A percentile compares a stretch with the other conserved stretches of the same genome.
phyloP scores from a whole-genome alignment of 1,284 basidiomycete species.

The Ceratobasidium sp. region DNA sequence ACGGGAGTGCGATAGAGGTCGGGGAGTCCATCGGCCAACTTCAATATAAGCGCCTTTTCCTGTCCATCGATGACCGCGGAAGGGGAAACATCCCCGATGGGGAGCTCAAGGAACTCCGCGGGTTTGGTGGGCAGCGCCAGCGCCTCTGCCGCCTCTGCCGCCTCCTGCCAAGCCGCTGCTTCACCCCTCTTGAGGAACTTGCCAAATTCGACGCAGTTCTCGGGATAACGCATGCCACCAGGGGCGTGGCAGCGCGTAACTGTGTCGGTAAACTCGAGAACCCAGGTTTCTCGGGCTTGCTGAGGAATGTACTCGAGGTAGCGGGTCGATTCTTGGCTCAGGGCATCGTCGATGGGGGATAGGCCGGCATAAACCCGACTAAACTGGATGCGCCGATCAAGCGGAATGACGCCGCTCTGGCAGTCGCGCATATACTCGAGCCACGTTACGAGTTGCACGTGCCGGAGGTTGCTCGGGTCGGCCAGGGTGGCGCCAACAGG shows the following conservation, averaged over 20 bases:
- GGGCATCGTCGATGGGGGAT: background rate
- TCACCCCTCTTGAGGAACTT: background rate
- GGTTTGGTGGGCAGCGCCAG: too few relatives aligned
- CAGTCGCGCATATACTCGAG: background rate
- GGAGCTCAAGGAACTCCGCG: too few relatives aligned
- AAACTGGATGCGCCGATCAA: background rate
- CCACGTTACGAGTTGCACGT: background rate
- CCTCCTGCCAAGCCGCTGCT: too few relatives aligned
- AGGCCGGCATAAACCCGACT: background rate
- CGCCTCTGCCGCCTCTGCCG: too few relatives aligned
- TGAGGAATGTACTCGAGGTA: background rate
- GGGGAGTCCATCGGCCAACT: too few relatives aligned
- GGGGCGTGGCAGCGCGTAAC: conserved; percentile 13
- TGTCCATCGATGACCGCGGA: too few relatives aligned
- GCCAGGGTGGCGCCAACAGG: background rate
- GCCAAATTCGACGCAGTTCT: background rate
- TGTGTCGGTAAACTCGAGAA: background rate
- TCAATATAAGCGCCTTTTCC: too few relatives aligned
- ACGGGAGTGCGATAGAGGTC: too few relatives aligned
- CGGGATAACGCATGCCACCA: background rate
- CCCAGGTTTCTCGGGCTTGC: background rate
- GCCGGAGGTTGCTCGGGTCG: conserved; percentile 4
- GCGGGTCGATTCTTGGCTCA: conserved; percentile 17
- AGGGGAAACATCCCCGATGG: too few relatives aligned
- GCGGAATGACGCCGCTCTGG: background rate